Evolutionary conservation across 2,329 filamentous ascomycete genomes (phyloP).

Genomic region (Diaporthe sp.): DNA sequence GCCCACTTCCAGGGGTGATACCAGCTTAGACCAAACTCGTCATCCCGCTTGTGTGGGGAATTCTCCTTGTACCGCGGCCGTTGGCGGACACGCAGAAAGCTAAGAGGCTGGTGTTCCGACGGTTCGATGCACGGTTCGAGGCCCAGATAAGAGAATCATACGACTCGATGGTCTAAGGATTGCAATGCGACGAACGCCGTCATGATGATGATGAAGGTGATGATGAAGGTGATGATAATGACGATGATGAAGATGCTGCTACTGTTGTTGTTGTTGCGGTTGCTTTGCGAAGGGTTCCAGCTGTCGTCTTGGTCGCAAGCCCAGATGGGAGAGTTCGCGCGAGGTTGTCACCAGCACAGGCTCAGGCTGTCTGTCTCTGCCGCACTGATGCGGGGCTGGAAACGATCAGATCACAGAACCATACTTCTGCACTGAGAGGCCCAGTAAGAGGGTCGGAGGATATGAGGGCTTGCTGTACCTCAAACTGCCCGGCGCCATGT

Average conservation of each 20-base stretch:
- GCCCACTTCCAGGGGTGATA: conserved; percentile 38
- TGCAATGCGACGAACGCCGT: not conserved
- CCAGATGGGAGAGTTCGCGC: not conserved
- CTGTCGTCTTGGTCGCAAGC: not conserved
- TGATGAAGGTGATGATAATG: not conserved
- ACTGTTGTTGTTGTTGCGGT: not conserved
- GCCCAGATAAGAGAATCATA: conserved; percentile 11
- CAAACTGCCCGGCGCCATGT: conserved; percentile 13
- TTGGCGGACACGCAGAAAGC: conserved; percentile 18
- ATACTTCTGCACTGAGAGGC: not conserved
- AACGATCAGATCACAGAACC: not conserved
- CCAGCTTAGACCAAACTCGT: conserved; percentile 29
- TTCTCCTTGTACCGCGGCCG: conserved; percentile 15
- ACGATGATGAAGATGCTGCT: not conserved
- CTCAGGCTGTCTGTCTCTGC: not conserved
- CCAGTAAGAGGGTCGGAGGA: not conserved
- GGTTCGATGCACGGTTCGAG: conserved; percentile 1
- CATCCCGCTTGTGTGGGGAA: conserved; percentile 33
- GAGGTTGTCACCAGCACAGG: not conserved
- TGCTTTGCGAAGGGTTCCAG: not conserved
- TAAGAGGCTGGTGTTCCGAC: conserved; percentile 11
- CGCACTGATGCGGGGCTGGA: not conserved
- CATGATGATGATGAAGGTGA: not conserved
- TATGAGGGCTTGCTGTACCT: not conserved
- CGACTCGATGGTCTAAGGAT: not conserved